Evolutionary conservation across 1,139 yeast genomes (phyloP), one percentile per base, ranked within the genome.

Genomic region (Suhomyces taliae): DNA sequence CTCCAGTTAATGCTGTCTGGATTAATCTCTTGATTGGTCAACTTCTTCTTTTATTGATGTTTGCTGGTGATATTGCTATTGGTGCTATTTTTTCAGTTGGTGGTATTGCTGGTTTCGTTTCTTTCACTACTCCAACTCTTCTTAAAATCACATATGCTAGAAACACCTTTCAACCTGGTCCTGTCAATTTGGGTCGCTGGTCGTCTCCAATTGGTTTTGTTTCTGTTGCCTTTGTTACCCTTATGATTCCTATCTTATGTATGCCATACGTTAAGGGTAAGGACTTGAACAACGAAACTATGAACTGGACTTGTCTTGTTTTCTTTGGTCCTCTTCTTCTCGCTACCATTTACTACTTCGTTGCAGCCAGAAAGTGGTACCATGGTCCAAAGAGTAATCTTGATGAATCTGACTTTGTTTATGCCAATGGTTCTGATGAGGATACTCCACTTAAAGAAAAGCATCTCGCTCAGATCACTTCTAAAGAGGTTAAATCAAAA

Each of bases 41-140:
- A 58, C 70, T 82, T 29, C 66, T 81, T 34, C 70, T 85, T 50
- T 72, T 83, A 46, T 70, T 83, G 51, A 74, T 84, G 60, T 83
- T 85, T 66, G 87, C 86, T 32, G 89, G 88, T 34, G 82, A 78
- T 47, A 74, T 79, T 11, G 87, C 90, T 38, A 82, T 86, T 56
- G 85, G 83, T 37, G 91, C 93, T 41, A 82, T 85, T 47, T 86
- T 86, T 67, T 83, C 88, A 1, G 88, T 85, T 36, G 90, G 90
- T 44, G 91, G 90, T 46, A 84, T 85, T 59, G 80, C 87, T 14
- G 84, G 88, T 0, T 85, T 84, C 58, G 76, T 85, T 51, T 85
- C 90, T 1, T 85, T 85, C 62, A 76, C 82, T n/a, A 70, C 82
- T 56, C 91, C 91, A 24, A 81, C 86, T 11, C 61, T 81, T 6